Percentiles rank a stretch among this genome's conserved stretches.
These are phyloP conservation scores for Lactifluus pinguis DNA, from an alignment of 768 basidiomycete genomes.

Conservation along the genomic window DNA sequence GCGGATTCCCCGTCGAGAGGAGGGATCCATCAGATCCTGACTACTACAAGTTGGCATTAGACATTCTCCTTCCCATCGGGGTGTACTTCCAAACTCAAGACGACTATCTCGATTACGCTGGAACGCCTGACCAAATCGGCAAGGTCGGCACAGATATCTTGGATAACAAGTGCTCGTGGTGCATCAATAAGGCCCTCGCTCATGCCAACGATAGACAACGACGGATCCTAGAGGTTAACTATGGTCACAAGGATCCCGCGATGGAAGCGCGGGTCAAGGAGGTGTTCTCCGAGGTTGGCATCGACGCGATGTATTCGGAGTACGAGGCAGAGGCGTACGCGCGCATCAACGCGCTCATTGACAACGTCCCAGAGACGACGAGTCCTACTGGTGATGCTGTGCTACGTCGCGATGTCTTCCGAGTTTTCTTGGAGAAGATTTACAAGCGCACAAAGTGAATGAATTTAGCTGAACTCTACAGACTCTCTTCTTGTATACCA, in stretches of 20 bases:
- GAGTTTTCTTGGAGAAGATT: slow-evolving; percentile 83
- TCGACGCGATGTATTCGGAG: slow-evolving; percentile 43
- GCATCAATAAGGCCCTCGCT: slow-evolving; percentile 77
- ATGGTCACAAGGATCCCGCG: slow-evolving; percentile 49
- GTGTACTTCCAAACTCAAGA: slow-evolving; percentile 99
- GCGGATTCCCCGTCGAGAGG: slow-evolving; percentile 46
- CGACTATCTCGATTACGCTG: slow-evolving; percentile 91
- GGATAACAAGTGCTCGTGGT: slow-evolving; percentile 99
- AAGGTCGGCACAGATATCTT: slow-evolving; percentile 98
- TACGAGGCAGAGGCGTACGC: slow-evolving; percentile 76
- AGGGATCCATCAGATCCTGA: slow-evolving; percentile 37
- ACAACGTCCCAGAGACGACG: slow-evolving; percentile 52
- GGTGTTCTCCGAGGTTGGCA: slow-evolving; percentile 57
- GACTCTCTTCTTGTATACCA: too few relatives aligned
- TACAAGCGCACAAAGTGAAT: slow-evolving; percentile 45
- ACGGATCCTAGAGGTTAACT: slow-evolving; percentile 52
- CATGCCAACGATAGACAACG: slow-evolving; percentile 48
- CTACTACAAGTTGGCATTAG: slow-evolving; percentile 64
- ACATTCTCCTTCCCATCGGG: slow-evolving; percentile 84
- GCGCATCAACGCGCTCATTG: slow-evolving; percentile 61
- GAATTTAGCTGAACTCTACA: too few relatives aligned
- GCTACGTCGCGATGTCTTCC: slow-evolving; percentile 63
- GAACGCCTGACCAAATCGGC: slow-evolving; percentile 83
- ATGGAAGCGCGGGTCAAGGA: slow-evolving; percentile 55
- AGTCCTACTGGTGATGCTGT: slow-evolving; percentile 28